Percentiles rank a stretch among this genome's conserved stretches.
Conservation (phyloP, 805 yeast genomes). For the Kodamaea jinghongensis region DNA sequence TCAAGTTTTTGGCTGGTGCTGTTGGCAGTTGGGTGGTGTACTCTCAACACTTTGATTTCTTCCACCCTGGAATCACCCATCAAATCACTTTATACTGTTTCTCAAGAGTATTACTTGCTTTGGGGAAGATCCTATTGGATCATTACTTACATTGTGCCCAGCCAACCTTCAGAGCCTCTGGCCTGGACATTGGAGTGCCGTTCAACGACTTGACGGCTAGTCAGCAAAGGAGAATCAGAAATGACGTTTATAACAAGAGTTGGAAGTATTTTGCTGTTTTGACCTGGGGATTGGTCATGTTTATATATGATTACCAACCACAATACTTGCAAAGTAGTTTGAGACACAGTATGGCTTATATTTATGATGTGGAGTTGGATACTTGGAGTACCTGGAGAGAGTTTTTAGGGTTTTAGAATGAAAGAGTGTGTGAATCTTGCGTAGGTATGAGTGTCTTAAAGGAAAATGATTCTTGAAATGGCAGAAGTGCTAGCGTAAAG, state of each 20-base stretch:
- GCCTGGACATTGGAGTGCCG: constrained; percentile 17
- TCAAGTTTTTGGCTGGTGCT: constrained; percentile 39
- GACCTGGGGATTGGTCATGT: constrained; percentile 75
- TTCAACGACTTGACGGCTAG: constrained; percentile 27
- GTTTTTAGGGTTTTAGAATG: constrained; percentile 34
- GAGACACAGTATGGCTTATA: constrained; percentile 67
- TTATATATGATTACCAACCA: constrained; percentile 61
- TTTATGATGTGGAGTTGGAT: constrained; percentile 59
- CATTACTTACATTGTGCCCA: constrained; percentile 34
- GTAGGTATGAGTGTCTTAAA: no score
- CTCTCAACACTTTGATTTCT: constrained; percentile 42
- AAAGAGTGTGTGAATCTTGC: no score
- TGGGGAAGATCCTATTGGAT: constrained; percentile 51
- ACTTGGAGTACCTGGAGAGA: constrained; percentile 48
- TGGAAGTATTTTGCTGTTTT: constrained; percentile 65
- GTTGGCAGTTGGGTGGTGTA: constrained; percentile 44
- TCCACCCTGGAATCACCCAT: constrained; percentile 55
- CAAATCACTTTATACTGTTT: constrained; percentile 74
- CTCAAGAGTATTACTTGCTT: constrained; percentile 63
- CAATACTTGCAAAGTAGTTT: constrained; percentile 60
- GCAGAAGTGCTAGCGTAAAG: no score
- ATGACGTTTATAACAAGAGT: constrained; percentile 15
- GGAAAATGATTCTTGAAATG: no score
- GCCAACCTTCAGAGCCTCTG: constrained; percentile 24
- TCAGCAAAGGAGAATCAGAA: constrained; percentile 35